Percentiles rank a stretch among this genome's conserved stretches.
These are phyloP conservation scores for Dendrocalamus latiflorus DNA, from an alignment of 202 grass and related monocot genomes.

Conservation along the genomic window DNA sequence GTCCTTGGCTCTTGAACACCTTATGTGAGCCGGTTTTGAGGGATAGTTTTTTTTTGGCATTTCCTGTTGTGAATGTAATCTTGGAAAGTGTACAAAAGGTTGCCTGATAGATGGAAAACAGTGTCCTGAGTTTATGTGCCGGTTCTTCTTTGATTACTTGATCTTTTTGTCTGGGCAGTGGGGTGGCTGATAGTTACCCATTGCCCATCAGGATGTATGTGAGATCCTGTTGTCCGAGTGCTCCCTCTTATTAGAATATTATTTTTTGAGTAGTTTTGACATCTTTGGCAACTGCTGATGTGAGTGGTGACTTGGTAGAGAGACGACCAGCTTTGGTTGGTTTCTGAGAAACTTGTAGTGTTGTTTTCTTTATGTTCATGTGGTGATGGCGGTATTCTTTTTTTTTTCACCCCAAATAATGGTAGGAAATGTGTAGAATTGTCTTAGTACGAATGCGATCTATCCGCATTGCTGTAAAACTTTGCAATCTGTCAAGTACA, in stretches of 20 bases:
- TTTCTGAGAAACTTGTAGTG: not conserved
- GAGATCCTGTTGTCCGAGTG: not conserved
- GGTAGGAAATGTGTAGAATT: not conserved
- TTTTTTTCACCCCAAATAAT: not conserved
- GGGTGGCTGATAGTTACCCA: not conserved
- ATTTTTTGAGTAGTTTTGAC: not conserved
- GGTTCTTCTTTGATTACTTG: too few species aligned
- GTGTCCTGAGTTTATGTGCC: too few species aligned
- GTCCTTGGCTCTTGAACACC: too few species aligned
- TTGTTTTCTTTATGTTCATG: not conserved
- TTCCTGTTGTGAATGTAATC: conserved; percentile 48
- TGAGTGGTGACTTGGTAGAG: too few species aligned
- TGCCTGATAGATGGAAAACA: conserved; percentile 38
- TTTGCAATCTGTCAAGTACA: too few species aligned
- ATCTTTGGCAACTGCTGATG: not conserved
- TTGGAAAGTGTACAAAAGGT: conserved; percentile 56
- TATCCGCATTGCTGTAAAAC: not conserved
- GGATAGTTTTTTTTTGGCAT: conserved; percentile 40
- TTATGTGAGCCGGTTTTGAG: conserved; percentile 39
- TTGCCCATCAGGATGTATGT: not conserved
- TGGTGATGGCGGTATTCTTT: not conserved
- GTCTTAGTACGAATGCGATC: not conserved
- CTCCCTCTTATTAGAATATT: not conserved
- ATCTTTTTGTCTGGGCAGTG: not conserved
- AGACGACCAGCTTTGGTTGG: not conserved